Conservation (phyloP, 202 grass and related monocot genomes). For the Dendrocalamus latiflorus region DNA sequence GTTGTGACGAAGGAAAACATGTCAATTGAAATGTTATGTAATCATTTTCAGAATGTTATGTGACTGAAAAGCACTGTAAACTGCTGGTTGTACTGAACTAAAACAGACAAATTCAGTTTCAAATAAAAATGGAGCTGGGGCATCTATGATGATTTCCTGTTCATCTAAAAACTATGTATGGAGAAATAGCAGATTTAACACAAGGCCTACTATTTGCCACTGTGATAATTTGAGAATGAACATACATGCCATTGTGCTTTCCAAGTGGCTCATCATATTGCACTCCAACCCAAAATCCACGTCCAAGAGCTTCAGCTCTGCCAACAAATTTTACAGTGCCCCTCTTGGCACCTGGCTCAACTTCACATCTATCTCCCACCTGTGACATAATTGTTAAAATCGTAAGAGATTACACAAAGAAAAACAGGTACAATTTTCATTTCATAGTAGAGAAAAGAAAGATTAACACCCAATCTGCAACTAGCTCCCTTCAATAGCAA, state of each 20-base stretch:
- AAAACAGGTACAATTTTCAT: background rate
- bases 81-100: too few relatives aligned
- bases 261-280: conserved; percentile 95
- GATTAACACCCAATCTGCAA: background rate
- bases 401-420: background rate
- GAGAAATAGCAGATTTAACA: background rate
- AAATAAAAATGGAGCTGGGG: too few relatives aligned
- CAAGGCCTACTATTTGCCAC: background rate
- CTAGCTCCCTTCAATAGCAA: background rate
- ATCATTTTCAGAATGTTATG: too few relatives aligned
- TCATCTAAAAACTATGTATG: too few relatives aligned
- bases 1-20: too few relatives aligned
- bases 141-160: too few relatives aligned
- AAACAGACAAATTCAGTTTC: too few relatives aligned
- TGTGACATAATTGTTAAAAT: conserved; percentile 26
- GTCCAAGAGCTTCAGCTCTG: conserved; percentile 68
- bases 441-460: background rate
- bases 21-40: too few relatives aligned
- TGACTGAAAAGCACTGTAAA: too few relatives aligned
- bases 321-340: conserved; percentile 82
- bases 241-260: conserved; percentile 93
- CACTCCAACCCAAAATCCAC: conserved; percentile 83
- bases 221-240: conserved; percentile 18
- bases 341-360: conserved; percentile 86
- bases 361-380: conserved; percentile 87